Base-by-base conservation (phyloP, 306 rosid species). In the Acacia melanoxylon region DNA sequence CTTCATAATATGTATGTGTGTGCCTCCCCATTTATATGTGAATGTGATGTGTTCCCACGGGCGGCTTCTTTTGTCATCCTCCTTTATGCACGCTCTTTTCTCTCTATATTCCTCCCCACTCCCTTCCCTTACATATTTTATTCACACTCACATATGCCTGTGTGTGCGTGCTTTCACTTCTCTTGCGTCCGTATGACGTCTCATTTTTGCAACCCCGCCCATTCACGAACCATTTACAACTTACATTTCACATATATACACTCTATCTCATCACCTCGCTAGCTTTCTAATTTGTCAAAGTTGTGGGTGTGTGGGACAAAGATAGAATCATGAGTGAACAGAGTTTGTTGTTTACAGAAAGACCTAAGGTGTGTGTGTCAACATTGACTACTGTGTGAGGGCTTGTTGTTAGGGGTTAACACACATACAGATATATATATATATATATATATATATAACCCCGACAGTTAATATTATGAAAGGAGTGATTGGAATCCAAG, bases 41-140 rank as follows among this genome's bases (percentile, higher is more conserved):
- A 20, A 9, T 20, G 29, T 37, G 31, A 72, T 76, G 67, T 33
- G 46, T 78, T 49, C 16, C 81, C 77, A 63, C 56, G 25, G 16
- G 54, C 10, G 72, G 16, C 82, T 72, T 87, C 83, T 87, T 83
- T 88, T 91, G 90, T 83, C 93, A 91, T 88, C 85, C 72, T 78
- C 86, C 89, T 89, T 91, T 91, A 16, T 68, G 90, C 95, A 89
- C 90, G 90, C 92, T 75, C 84, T 82, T 61, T 73, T 31, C 71
- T 61, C 67, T 45, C 31, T 83, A 37, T 79, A 56, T 76, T 8
- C 9, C 25, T 19, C 27, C 54, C 62, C 22, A 19, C 24, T 54
- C 14, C 9, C 33, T 11, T 12, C 35, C 4, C 7, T 0, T 4
- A 11, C 31, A 15, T 65, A 58, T n/a, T 58, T n/a, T 8, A 58